Base-by-base conservation (phyloP, 495 filamentous ascomycete genomes). In the Hypoxylon fragiforme region DNA sequence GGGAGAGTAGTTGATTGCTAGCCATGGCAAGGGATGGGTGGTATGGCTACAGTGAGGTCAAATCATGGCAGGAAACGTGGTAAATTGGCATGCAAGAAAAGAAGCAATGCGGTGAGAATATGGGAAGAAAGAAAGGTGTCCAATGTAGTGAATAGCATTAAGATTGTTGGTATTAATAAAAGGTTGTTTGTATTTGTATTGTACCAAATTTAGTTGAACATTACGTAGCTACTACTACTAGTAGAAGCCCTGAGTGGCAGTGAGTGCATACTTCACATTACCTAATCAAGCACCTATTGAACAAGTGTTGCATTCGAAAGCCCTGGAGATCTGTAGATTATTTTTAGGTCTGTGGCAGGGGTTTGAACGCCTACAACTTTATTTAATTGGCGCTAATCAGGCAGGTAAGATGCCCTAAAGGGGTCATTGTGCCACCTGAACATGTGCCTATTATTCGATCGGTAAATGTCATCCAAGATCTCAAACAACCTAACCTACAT, bases 1-100 rank as follows among this genome's bases (percentile, higher is more conserved):
- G 83, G 11, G 88, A 89, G n/a, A 92, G 70, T n/a, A 91, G 41
- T 16, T 65, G 63, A 30, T 50, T 64, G 46, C 66, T 63, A 44
- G 62, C 54, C 44, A 65, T 65, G 38, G 57, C 54, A 30, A 31
- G 24, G 4, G 24, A 28, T 28, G 5, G 11, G 40, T 6, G 46
- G n/a, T 16, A 22, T 30, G 48, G 22, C 13, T n/a, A n/a, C n/a
- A n/a, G n/a, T n/a, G n/a, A n/a, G n/a, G n/a, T 30, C 58, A 62
- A 57, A 56, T 57, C 64, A 68, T 68, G 53, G 56, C 56, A 16
- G 16, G 39, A 42, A 22, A 26, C 8, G n/a, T 18, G 18, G 7
- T 15, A 13, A 16, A 4, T 18, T 15, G 14, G 7, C 13, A 34
- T 7, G 9, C 11, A 12, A 34, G 31, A 34, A 30, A 13, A 35